phyloP scores from a whole-genome alignment of 2,329 filamentous ascomycete species.

The Colletotrichum orchidophilum region DNA sequence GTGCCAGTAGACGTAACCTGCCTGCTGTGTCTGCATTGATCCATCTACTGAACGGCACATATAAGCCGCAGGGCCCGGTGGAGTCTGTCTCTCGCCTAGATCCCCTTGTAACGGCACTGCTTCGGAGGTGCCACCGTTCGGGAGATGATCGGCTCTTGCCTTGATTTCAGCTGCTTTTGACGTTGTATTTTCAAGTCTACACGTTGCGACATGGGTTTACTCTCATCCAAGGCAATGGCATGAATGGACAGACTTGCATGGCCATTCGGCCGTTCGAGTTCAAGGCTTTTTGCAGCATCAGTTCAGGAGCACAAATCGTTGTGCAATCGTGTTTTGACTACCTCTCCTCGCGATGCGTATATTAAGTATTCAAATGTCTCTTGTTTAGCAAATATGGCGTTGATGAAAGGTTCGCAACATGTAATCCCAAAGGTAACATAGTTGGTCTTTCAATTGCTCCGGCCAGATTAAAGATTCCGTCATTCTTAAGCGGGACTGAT shows the following conservation, averaged over 20 bases:
- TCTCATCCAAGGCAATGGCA: background rate
- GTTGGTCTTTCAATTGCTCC: too few relatives aligned
- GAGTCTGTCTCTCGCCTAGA: background rate
- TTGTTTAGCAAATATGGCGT: too few relatives aligned
- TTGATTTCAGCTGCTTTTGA: conserved; percentile 2
- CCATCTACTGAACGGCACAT: background rate
- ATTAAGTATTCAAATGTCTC: too few relatives aligned
- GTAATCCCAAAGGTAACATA: too few relatives aligned
- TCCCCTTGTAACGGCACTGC: conserved; percentile 7
- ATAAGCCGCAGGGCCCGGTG: background rate
- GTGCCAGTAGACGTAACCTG: too few relatives aligned
- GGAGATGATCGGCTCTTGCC: conserved; percentile 8
- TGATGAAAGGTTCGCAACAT: too few relatives aligned
- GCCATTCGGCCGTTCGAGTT: background rate
- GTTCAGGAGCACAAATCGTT: too few relatives aligned
- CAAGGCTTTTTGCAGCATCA: too few relatives aligned
- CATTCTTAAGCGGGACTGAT: too few relatives aligned
- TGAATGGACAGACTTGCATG: background rate
- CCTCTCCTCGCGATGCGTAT: too few relatives aligned
- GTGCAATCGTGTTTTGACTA: too few relatives aligned
- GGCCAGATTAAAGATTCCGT: too few relatives aligned
- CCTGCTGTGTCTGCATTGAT: background rate
- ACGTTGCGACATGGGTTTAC: background rate
- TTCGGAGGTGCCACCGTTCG: background rate
- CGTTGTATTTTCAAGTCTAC: background rate